Base-by-base conservation (phyloP, 2,329 filamentous ascomycete species). In the Aspergillus fumigatus region DNA sequence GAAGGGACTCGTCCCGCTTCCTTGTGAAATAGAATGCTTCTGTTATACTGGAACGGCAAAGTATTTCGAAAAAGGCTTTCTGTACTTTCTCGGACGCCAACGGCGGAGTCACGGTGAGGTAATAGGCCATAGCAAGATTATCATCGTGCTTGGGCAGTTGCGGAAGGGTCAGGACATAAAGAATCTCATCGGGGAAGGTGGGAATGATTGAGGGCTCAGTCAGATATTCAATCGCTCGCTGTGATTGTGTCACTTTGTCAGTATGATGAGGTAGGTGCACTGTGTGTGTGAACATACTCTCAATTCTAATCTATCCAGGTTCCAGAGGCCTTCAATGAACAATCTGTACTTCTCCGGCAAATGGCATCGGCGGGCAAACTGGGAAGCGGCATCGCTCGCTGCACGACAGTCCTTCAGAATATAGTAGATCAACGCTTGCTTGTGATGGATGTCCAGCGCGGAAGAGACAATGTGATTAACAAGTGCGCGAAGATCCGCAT, bases 381-480 rank as follows among this genome's bases (percentile, higher is more conserved):
- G 79, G 5, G 80, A 73, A 3, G 80, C 78, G 21, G 79, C 78
- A 52, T 82, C 78, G 27, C 77, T 69, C 11, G 75, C 73, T 41
- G 78, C 74, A 65, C 88, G 84, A 68, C 88, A 84, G 70, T 95
- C 90, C 67, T 90, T 87, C 3, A 95, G 81, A 41, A 95, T 78
- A 71, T 95, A 96, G 79, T 90, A 95, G 61, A 95, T 80, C 50
- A 94, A 82, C 19, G 90, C 90, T 62, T 92, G 85, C 72, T 92
- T 92, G 76, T 92, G 87, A 71, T 92, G 88, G 53, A 84, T 80
- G 7, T 87, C 83, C 63, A 88, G 85, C 50, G 77, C 78, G 53
- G 80, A 84, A 26, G 84, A 80, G 70, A 86, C 82, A 61, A 96
- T 86, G 57, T 86, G 84, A 59, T 85, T 79, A 73, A 92, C 87